phyloP scores from a whole-genome alignment of 2,329 filamentous ascomycete species.

The Chaetomium sp. region DNA sequence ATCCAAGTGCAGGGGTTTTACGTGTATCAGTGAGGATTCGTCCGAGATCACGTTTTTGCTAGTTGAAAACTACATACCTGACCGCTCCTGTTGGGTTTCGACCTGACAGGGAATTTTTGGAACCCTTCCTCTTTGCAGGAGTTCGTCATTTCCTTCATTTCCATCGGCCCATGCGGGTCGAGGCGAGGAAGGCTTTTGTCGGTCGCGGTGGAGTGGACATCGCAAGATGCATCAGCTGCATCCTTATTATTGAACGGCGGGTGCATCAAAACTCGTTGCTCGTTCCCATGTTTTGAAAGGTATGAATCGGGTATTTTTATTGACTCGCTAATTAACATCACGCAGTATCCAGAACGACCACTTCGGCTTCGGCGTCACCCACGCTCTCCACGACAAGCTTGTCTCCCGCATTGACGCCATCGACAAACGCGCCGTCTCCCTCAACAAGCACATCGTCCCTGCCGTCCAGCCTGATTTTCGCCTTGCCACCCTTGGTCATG shows the following conservation, averaged over 20 bases:
- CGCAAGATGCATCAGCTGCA: background rate
- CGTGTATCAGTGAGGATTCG: constrained; percentile 83
- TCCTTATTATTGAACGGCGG: background rate
- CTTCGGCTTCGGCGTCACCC: constrained; percentile 68
- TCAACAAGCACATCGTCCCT: constrained; percentile 68
- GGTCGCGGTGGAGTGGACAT: background rate
- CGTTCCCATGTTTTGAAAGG: too few relatives aligned
- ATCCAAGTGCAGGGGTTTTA: constrained; percentile 77
- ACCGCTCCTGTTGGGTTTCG: constrained; percentile 72
- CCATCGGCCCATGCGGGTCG: constrained; percentile 34
- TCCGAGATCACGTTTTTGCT: constrained; percentile 88
- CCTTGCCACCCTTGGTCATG: constrained; percentile 74
- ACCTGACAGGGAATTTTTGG: constrained; percentile 81
- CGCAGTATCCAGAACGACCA: constrained; percentile 67
- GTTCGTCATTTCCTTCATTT: constrained; percentile 53
- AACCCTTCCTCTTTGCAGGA: constrained; percentile 46
- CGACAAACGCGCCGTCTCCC: constrained; percentile 80
- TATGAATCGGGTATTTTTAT: background rate
- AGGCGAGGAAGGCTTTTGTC: constrained; percentile 31
- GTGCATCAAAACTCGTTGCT: background rate
- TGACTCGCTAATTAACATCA: constrained; percentile 36
- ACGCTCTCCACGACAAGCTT: constrained; percentile 66
- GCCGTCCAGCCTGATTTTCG: constrained; percentile 69
- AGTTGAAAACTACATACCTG: constrained; percentile 82
- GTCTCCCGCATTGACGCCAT: constrained; percentile 64